Percentiles rank a stretch among this genome's conserved stretches.
Evolutionary conservation across 768 basidiomycete species (phyloP).

Genomic region (Suillus weaverae): DNA sequence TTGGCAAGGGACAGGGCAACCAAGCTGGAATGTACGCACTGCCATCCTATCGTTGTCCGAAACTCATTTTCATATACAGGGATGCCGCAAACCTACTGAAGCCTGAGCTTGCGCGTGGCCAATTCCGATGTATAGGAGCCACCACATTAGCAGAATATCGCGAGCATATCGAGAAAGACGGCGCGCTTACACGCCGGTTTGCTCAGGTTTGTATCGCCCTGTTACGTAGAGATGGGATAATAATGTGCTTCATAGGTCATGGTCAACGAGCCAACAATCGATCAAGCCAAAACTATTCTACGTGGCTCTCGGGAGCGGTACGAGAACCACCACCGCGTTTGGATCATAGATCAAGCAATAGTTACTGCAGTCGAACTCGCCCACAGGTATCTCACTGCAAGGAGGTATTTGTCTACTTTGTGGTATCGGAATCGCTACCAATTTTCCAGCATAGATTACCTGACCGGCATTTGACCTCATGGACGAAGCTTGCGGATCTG

Average conservation of each 20-base stretch:
- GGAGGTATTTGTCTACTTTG: conserved; percentile 7
- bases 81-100: conserved; percentile 13
- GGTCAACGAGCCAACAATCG: conserved; percentile 11
- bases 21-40: conserved; percentile 12
- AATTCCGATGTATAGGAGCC: conserved; percentile 12
- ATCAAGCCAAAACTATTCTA: conserved; percentile 11
- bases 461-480: conserved; percentile 11
- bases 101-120: conserved; percentile 13
- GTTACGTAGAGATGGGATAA: neutral
- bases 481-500: conserved; percentile 12
- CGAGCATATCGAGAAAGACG: conserved; percentile 14
- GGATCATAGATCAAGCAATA: conserved; percentile 12
- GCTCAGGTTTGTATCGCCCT: conserved; percentile 3
- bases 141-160: conserved; percentile 12
- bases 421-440: neutral
- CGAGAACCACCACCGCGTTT: conserved; percentile 8
- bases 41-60: neutral
- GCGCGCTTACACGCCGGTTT: conserved; percentile 12
- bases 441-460: conserved; percentile 5
- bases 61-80: conserved; percentile 1
- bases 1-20: conserved; percentile 10
- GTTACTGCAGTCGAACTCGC: conserved; percentile 10
- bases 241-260: conserved; percentile 5
- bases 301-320: conserved; percentile 12
- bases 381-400: conserved; percentile 11